Conservation (phyloP, 1,284 basidiomycete genomes). For the Inonotus hispidus region DNA sequence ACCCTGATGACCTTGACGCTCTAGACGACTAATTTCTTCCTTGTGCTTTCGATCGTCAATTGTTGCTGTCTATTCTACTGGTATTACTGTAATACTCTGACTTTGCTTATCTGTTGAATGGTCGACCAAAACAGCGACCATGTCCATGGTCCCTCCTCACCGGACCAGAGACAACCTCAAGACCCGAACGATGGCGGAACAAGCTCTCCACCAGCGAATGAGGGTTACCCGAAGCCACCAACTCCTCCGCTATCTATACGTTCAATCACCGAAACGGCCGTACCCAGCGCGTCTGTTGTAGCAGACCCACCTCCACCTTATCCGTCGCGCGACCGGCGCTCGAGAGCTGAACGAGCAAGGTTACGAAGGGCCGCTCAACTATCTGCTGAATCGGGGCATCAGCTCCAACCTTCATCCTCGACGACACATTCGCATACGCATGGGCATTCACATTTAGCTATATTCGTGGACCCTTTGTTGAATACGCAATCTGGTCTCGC, state of each 20-base stretch:
- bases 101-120: background rate
- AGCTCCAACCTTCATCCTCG: background rate
- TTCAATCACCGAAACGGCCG: background rate
- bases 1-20: background rate
- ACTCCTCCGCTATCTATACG: background rate
- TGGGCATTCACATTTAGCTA: conserved; percentile 20
- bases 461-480: conserved; percentile 24
- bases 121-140: background rate
- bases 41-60: background rate
- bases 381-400: conserved; percentile 15
- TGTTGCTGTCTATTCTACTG: background rate
- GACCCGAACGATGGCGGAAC: background rate
- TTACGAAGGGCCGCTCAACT: conserved; percentile 29
- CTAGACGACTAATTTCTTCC: background rate
- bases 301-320: conserved; percentile 64
- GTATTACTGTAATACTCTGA: background rate
- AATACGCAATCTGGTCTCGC: conserved; percentile 16
- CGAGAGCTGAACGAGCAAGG: conserved; percentile 29
- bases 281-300: conserved; percentile 7
- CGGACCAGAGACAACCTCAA: background rate
- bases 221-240: conserved; percentile 10
- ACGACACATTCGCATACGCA: conserved; percentile 27
- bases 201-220: background rate
- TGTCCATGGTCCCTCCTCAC: background rate
- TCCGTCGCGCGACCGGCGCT: conserved; percentile 48